Conservation (phyloP, 2,329 filamentous ascomycete genomes). For the Sarocladium brachiariae region DNA sequence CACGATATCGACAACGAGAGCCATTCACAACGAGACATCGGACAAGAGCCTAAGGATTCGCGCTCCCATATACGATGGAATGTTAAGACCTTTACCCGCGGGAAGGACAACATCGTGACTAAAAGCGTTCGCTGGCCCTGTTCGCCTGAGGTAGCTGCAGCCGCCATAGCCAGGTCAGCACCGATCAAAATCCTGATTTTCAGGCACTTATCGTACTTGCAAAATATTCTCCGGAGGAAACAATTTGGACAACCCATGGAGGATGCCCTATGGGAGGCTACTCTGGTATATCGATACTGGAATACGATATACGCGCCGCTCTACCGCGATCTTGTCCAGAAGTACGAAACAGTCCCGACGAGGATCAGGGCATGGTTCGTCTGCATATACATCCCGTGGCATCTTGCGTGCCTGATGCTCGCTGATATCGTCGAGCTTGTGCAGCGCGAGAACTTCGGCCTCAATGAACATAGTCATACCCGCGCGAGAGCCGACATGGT, state of each 20-base stretch:
- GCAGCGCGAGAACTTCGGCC: conserved; percentile 30
- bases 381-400: conserved; percentile 50
- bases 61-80: conserved; percentile 20
- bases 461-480: conserved; percentile 18
- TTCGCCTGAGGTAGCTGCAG: conserved; percentile 42
- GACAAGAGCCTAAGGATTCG: not conserved
- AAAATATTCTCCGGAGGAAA: conserved; percentile 39
- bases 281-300: conserved; percentile 49
- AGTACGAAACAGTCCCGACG: conserved; percentile 42
- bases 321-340: conserved; percentile 42
- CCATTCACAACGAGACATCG: not conserved
- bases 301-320: conserved; percentile 43
- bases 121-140: conserved; percentile 43
- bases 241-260: conserved; percentile 35
- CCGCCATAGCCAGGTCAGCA: conserved; percentile 43
- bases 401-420: conserved; percentile 47
- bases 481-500: conserved; percentile 28
- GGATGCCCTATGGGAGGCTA: conserved; percentile 38
- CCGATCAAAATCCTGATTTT: conserved; percentile 54
- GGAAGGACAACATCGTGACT: conserved; percentile 14
- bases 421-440: conserved; percentile 46
- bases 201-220: conserved; percentile 46
- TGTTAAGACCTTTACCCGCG: conserved; percentile 28
- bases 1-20: conserved; percentile 21
- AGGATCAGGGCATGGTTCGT: conserved; percentile 55